Evolutionary conservation across 2,329 filamentous ascomycete species (phyloP).

Genomic region (Alternaria arbusti): DNA sequence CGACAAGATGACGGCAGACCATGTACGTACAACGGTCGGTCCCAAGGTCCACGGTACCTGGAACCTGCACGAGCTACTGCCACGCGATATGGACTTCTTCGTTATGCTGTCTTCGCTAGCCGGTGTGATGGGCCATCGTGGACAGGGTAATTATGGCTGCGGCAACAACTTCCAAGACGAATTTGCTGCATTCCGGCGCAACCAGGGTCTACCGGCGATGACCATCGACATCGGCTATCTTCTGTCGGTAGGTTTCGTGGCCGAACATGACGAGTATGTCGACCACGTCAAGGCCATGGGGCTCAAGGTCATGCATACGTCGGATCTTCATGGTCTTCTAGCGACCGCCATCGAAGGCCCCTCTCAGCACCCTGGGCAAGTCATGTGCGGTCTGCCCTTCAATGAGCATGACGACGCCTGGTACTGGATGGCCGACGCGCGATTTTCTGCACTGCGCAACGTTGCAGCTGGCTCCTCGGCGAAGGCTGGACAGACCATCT

Average conservation of each 20-base stretch:
- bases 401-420: slow-evolving; percentile 10
- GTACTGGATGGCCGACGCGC: slow-evolving; percentile 11
- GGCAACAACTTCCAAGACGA: slow-evolving; percentile 31
- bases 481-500: slow-evolving; percentile 1
- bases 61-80: slow-evolving; percentile 30
- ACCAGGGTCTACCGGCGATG: slow-evolving; percentile 43
- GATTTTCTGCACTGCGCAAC: slow-evolving; percentile 6
- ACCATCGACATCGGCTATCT: slow-evolving; percentile 33
- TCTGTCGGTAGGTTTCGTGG: slow-evolving; percentile 34
- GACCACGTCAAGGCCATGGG: slow-evolving; percentile 14
- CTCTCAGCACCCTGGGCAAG: slow-evolving; percentile 3
- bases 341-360: slow-evolving; percentile 9
- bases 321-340: slow-evolving; percentile 8
- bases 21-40: slow-evolving; percentile 3
- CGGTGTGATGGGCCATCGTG: slow-evolving; percentile 23
- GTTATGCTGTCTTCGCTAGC: slow-evolving; percentile 26
- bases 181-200: slow-evolving; percentile 22
- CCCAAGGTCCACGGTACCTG: slow-evolving; percentile 46
- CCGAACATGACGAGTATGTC: slow-evolving; percentile 13
- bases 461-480: slow-evolving; percentile 5
- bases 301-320: slow-evolving; percentile 11
- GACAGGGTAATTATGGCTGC: slow-evolving; percentile 30
- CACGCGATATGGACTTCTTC: slow-evolving; percentile 30
- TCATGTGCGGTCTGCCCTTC: slow-evolving; percentile 13
- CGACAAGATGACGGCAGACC: slow-evolving; percentile 16